A percentile compares a stretch with the other conserved stretches of the same genome.
Evolutionary conservation across 2,329 filamentous ascomycete species (phyloP).

Genomic region (Nothophoma quercina): DNA sequence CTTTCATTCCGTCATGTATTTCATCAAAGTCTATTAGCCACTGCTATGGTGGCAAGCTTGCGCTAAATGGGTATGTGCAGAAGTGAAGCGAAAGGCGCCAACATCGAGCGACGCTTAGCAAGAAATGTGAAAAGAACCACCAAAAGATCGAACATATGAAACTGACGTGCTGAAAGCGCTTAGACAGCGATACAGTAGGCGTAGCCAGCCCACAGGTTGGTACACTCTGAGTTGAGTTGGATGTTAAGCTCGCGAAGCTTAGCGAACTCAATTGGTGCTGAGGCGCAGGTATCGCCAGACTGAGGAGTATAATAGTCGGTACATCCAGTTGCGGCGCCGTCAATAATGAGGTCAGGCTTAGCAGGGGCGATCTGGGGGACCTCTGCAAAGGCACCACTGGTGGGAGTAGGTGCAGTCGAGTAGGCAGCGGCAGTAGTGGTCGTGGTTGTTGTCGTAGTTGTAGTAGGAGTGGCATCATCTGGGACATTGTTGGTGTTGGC

Average conservation of each 20-base stretch:
- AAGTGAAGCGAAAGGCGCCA: constrained; percentile 13
- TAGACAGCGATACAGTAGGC: constrained; percentile 43
- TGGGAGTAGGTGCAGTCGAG: not conserved
- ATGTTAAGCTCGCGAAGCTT: constrained; percentile 43
- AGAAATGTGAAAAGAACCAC: constrained; percentile 1
- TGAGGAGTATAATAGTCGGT: constrained; percentile 41
- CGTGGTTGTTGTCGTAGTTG: constrained; percentile 7
- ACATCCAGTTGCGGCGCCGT: constrained; percentile 33
- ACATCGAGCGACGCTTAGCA: constrained; percentile 3
- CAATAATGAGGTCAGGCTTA: constrained; percentile 15
- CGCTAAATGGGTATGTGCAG: constrained; percentile 12
- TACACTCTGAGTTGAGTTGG: constrained; percentile 40
- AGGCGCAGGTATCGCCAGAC: constrained; percentile 42
- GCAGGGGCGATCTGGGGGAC: not conserved
- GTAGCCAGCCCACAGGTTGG: constrained; percentile 49
- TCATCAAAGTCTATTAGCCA: not conserved
- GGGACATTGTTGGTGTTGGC: not conserved
- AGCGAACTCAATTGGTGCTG: constrained; percentile 37
- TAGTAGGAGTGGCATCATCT: constrained; percentile 5
- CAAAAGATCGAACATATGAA: constrained; percentile 4
- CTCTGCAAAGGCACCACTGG: constrained; percentile 4
- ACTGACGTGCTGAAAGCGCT: not conserved
- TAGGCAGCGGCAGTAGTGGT: not conserved
- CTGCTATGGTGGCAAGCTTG: not conserved
- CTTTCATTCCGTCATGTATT: constrained; percentile 1